Conservation (phyloP, 306 rosid species). For the Glycyrrhiza uralensis region DNA sequence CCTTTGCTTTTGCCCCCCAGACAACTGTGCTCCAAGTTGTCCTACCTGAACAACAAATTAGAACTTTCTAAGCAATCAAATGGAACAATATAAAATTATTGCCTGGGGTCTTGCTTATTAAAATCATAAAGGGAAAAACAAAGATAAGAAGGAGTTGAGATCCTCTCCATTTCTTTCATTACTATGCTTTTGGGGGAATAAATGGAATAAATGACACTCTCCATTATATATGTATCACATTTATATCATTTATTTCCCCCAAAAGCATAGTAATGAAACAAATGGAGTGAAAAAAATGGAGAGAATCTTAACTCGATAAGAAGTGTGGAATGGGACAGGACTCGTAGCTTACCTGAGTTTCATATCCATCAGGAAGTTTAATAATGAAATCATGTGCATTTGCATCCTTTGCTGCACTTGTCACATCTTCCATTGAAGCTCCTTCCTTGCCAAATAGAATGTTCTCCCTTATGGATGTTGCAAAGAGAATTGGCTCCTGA, state of each 20-base stretch:
- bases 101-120: neutral
- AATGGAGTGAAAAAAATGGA: too few relatives aligned
- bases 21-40: constrained; percentile 73
- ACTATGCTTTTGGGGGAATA: too few relatives aligned
- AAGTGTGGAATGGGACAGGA: constrained; percentile 2
- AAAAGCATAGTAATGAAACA: too few relatives aligned
- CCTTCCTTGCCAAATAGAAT: constrained; percentile 77
- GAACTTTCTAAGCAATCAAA: neutral
- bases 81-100: neutral
- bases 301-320: too few relatives aligned
- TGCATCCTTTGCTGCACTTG: constrained; percentile 64
- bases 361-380: constrained; percentile 61
- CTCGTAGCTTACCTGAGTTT: constrained; percentile 58
- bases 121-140: neutral
- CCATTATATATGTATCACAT: too few relatives aligned
- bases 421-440: constrained; percentile 56
- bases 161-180: too few relatives aligned
- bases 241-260: too few relatives aligned
- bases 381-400: constrained; percentile 80
- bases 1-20: constrained; percentile 91
- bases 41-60: constrained; percentile 50
- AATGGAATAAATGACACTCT: too few relatives aligned
- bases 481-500: constrained; percentile 81
- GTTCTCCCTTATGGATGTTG: constrained; percentile 76
- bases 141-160: neutral